These are phyloP conservation scores for Pichia californica DNA, from an alignment of 805 yeast genomes.

Conservation along the genomic window DNA sequence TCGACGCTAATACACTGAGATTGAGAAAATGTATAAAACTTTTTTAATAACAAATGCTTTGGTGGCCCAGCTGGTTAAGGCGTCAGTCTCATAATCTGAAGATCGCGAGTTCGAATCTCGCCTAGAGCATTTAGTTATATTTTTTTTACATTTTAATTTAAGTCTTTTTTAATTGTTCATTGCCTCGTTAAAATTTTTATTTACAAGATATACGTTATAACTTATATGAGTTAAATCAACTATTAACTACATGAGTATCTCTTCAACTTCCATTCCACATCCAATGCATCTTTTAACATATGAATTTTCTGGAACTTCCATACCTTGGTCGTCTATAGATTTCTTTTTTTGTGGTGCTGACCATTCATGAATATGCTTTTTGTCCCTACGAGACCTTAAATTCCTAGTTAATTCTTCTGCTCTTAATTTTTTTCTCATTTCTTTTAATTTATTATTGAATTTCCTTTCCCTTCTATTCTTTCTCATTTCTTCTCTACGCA, in stretches of 20 bases:
- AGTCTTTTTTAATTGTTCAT: too few species aligned
- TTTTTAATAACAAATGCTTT: too few species aligned
- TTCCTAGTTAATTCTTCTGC: slow-evolving; percentile 83
- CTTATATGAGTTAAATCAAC: too few species aligned
- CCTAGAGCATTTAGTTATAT: too few species aligned
- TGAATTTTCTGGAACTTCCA: slow-evolving; percentile 22
- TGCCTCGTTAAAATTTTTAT: too few species aligned
- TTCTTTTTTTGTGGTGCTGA: slow-evolving; percentile 43
- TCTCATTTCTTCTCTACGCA: slow-evolving; percentile 67
- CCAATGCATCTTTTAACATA: slow-evolving; percentile 60
- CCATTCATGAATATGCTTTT: slow-evolving; percentile 72
- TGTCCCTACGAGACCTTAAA: slow-evolving; percentile 44
- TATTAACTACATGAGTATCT: slow-evolving; percentile 50
- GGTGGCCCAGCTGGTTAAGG: slow-evolving; percentile 37
- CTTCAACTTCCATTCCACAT: slow-evolving; percentile 84
- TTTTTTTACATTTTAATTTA: too few species aligned
- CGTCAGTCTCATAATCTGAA: slow-evolving; percentile 37
- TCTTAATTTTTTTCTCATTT: slow-evolving; percentile 86
- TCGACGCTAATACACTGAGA: too few species aligned
- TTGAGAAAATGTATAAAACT: too few species aligned
- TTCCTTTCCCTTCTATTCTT: slow-evolving; percentile 69
- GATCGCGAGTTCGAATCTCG: slow-evolving; percentile 37
- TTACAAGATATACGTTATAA: too few species aligned
- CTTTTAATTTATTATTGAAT: slow-evolving; percentile 69
- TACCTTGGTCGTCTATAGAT: neutral